phyloP scores from a whole-genome alignment of 768 basidiomycete species.

The Leccinellum rugosiceps region DNA sequence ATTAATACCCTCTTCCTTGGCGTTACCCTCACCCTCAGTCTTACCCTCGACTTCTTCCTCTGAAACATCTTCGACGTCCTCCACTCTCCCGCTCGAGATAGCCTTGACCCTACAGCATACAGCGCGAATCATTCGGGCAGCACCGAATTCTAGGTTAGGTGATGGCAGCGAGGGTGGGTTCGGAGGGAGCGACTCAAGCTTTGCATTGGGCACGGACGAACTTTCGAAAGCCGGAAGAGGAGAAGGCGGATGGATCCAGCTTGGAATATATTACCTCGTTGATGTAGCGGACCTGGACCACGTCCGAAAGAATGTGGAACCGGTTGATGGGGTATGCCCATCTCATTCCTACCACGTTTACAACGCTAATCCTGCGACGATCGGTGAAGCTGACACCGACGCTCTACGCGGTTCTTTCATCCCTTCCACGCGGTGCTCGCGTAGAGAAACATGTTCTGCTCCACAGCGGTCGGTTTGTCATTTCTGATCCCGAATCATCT shows the following conservation, averaged over 20 bases:
- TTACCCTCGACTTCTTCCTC: slow-evolving; percentile 20
- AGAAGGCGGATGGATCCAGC: slow-evolving; percentile 51
- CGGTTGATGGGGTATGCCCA: slow-evolving; percentile 17
- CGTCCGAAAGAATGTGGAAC: slow-evolving; percentile 40
- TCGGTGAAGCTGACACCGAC: slow-evolving; percentile 33
- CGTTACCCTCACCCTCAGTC: slow-evolving; percentile 56
- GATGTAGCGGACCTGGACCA: slow-evolving; percentile 36
- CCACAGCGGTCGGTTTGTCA: slow-evolving; percentile 60
- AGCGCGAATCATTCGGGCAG: slow-evolving; percentile 54
- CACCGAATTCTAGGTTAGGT: slow-evolving; percentile 45
- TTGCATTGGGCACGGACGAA: slow-evolving; percentile 31
- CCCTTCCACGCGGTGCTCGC: slow-evolving; percentile 67
- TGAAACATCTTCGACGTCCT: slow-evolving; percentile 53
- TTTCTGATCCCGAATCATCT: slow-evolving; percentile 27
- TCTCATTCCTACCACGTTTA: not conserved
- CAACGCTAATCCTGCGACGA: not conserved
- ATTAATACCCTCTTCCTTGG: slow-evolving; percentile 70
- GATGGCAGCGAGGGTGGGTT: slow-evolving; percentile 29
- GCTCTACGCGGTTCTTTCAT: slow-evolving; percentile 59
- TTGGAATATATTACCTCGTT: slow-evolving; percentile 72
- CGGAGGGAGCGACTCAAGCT: slow-evolving; percentile 14
- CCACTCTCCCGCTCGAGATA: slow-evolving; percentile 53
- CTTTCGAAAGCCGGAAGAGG: slow-evolving; percentile 21
- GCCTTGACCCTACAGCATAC: slow-evolving; percentile 83
- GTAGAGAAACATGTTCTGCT: slow-evolving; percentile 75